phyloP scores from a whole-genome alignment of 495 filamentous ascomycete species.

The Cladorrhinum samala region DNA sequence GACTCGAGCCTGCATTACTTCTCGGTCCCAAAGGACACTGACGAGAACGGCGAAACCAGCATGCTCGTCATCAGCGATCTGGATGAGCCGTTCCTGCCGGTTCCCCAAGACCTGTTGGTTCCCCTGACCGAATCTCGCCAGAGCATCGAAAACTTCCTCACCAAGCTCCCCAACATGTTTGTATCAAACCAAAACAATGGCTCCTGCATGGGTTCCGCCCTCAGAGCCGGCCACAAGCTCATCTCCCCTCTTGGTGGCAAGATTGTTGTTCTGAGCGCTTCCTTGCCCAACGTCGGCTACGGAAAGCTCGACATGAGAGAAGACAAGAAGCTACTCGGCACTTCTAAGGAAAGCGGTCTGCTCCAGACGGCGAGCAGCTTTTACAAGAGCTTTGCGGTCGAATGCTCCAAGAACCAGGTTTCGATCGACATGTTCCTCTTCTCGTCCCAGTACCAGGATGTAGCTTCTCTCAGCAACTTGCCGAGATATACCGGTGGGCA shows the following conservation, averaged over 20 bases:
- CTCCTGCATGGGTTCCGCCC: slow-evolving; percentile 88
- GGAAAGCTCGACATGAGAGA: slow-evolving; percentile 91
- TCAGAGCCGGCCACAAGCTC: slow-evolving; percentile 89
- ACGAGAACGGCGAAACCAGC: slow-evolving; percentile 70
- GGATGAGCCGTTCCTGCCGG: slow-evolving; percentile 94
- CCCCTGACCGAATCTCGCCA: slow-evolving; percentile 81
- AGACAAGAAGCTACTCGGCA: slow-evolving; percentile 94
- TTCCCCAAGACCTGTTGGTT: slow-evolving; percentile 87
- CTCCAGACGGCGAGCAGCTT: slow-evolving; percentile 90
- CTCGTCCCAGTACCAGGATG: slow-evolving; percentile 94
- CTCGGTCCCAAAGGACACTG: slow-evolving; percentile 79
- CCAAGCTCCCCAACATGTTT: slow-evolving; percentile 94
- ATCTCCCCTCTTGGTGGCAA: slow-evolving; percentile 92
- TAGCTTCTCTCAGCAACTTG: slow-evolving; percentile 88
- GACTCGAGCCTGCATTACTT: slow-evolving; percentile 96
- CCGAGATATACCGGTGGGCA: slow-evolving; percentile 96
- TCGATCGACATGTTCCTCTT: slow-evolving; percentile 99
- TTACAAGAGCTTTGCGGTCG: slow-evolving; percentile 98
- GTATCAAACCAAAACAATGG: slow-evolving; percentile 79
- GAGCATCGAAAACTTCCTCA: slow-evolving; percentile 86
- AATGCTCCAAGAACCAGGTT: slow-evolving; percentile 97
- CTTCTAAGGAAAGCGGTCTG: slow-evolving; percentile 79
- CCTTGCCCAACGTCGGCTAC: slow-evolving; percentile 82
- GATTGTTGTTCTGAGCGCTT: slow-evolving; percentile 81
- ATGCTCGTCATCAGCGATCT: slow-evolving; percentile 96